Base-by-base conservation (phyloP, 495 filamentous ascomycete genomes). In the Cladorrhinum samala region DNA sequence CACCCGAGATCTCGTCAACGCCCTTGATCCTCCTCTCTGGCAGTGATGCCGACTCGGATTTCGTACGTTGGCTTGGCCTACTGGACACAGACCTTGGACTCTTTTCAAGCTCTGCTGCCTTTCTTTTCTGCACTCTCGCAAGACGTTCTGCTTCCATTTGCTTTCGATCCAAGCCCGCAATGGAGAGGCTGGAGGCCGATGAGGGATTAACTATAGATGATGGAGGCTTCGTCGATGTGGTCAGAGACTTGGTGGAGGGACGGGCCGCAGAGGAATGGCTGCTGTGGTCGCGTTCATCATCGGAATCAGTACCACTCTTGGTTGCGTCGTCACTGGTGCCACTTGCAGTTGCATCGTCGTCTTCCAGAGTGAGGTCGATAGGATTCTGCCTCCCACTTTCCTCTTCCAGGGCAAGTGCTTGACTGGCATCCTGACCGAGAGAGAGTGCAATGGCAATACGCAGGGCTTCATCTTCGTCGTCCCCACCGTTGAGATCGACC, bases 131-230 rank as follows among this genome's bases (percentile, higher is more conserved):
- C 4, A 78, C 53, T 36, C 91, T 77, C 16, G 83, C 85, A 8
- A 96, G 76, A 18, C 92, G 80, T 60, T 94, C 92, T 60, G 84
- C 72, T 58, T 97, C 92, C 89, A 95, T 93, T 54, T 84, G 75
- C 64, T 86, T 87, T 9, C 91, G 79, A 66, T 95, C 78, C 0
- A 91, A 65, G 0, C 81, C 83, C 0, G 66, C 46, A 1, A 54
- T 51, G 2, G 46, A 55, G 47, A 53, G 27, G n/a, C 20, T 19
- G 5, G 33, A 46, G 20, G 39, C 3, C 19, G 42, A 18, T n/a
- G 24, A 2, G 9, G 14, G 27, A 36, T 1, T 13, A n/a, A 16
- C 21, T 4, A n/a, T 17, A 20, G 49, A 16, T 39, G 56, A 17
- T 44, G 48, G 5, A 13, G 42, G 14, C 17, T 42, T 49, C 13